A percentile compares a stretch with the other conserved stretches of the same genome.
Evolutionary conservation across 192 early-diverging fungal species (phyloP).

Genomic region (Funneliformis geosporum): DNA sequence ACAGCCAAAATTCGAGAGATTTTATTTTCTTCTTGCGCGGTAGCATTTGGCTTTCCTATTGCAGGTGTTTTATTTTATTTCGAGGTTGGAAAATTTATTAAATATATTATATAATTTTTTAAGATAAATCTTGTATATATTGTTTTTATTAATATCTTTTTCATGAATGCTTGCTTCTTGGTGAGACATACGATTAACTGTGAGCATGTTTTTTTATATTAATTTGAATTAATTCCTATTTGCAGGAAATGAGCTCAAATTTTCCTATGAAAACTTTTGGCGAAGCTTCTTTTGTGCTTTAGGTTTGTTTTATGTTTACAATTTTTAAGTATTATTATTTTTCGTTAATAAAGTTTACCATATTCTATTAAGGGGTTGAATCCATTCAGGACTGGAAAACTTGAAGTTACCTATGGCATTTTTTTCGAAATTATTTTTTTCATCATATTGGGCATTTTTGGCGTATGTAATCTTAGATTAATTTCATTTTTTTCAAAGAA

Average conservation of each 20-base stretch:
- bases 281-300: conserved; percentile 96
- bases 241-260: conserved; percentile 92
- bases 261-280: conserved; percentile 96
- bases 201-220: background rate
- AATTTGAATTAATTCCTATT: conserved; percentile 38
- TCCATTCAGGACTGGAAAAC: conserved; percentile 94
- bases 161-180: no score
- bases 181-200: no score
- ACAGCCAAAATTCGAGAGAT: conserved; percentile 77
- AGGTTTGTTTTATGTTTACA: conserved; percentile 39
- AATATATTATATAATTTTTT: background rate
- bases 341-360: conserved; percentile 19
- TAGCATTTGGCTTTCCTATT: conserved; percentile 97
- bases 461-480: conserved; percentile 49
- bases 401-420: conserved; percentile 93
- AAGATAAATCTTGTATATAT: no score
- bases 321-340: background rate
- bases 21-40: conserved; percentile 85
- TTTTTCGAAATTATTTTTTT: conserved; percentile 89
- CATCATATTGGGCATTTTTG: conserved; percentile 76
- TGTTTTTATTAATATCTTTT: no score
- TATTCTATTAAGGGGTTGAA: conserved; percentile 64
- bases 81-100: conserved; percentile 41
- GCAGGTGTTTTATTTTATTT: conserved; percentile 75
- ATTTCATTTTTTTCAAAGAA: background rate